Percentiles rank a stretch among this genome's conserved stretches.
Conservation (phyloP, 306 rosid species). For the Cicer bijugum region DNA sequence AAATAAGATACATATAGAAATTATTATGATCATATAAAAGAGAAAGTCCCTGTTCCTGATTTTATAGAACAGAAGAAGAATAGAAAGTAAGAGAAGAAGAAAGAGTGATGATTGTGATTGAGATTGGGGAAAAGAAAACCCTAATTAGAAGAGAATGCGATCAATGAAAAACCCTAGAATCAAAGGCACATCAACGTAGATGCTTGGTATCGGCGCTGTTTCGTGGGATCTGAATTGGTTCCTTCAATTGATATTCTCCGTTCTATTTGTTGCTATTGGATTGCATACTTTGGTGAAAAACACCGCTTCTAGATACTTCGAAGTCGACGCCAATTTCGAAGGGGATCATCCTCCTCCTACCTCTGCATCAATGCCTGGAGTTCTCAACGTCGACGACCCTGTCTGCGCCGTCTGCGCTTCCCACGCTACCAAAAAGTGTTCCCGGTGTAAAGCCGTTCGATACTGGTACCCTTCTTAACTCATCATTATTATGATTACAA, state of each 20-base stretch:
- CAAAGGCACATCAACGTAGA: slow-evolving; percentile 57
- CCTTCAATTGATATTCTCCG: slow-evolving; percentile 62
- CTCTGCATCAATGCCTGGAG: slow-evolving; percentile 59
- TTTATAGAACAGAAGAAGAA: neutral
- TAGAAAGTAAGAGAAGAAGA: neutral
- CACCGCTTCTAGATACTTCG: slow-evolving; percentile 89
- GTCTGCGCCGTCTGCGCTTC: slow-evolving; percentile 67
- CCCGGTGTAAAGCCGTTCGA: slow-evolving; percentile 81
- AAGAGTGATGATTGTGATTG: neutral
- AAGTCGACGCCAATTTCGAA: slow-evolving; percentile 84
- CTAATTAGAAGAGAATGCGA: slow-evolving; percentile 27
- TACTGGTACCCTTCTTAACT: slow-evolving; percentile 63
- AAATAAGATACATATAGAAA: too few relatives aligned
- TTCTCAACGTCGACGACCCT: slow-evolving; percentile 42
- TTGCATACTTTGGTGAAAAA: slow-evolving; percentile 66
- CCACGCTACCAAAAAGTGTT: slow-evolving; percentile 62
- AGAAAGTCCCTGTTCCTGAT: neutral
- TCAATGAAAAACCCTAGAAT: slow-evolving; percentile 48
- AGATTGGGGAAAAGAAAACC: slow-evolving; percentile 36
- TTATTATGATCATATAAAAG: too few relatives aligned
- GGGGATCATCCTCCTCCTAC: slow-evolving; percentile 46
- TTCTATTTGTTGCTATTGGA: slow-evolving; percentile 57
- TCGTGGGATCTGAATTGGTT: slow-evolving; percentile 90
- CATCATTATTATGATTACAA: neutral
- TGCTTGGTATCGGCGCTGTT: slow-evolving; percentile 81